phyloP scores from a whole-genome alignment of 2,329 filamentous ascomycete species.

The Colletotrichum destructivum region DNA sequence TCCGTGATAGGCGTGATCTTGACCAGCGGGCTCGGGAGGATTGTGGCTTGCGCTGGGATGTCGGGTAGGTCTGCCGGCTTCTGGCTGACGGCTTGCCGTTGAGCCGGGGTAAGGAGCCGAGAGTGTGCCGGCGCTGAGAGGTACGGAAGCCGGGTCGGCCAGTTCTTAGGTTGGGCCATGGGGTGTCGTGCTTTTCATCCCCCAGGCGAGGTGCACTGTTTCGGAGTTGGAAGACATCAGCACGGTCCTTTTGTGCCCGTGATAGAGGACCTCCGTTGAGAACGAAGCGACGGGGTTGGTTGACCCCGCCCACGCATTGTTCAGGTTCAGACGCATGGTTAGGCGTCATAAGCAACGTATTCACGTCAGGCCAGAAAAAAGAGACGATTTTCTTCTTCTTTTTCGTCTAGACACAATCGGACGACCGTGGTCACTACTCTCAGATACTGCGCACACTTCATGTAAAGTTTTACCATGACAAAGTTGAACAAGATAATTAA shows the following conservation, averaged over 20 bases:
- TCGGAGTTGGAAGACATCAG: not conserved
- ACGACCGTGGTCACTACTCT: not conserved
- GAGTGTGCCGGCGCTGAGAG: slow-evolving; percentile 66
- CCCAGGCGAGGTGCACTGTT: not conserved
- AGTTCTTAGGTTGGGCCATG: slow-evolving; percentile 65
- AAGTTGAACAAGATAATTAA: not conserved
- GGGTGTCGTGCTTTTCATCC: not conserved
- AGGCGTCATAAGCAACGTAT: not conserved
- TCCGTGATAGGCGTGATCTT: slow-evolving; percentile 68
- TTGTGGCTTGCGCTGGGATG: slow-evolving; percentile 54
- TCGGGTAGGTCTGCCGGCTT: slow-evolving; percentile 44
- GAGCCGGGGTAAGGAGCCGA: slow-evolving; percentile 58
- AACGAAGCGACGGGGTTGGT: not conserved
- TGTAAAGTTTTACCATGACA: no score
- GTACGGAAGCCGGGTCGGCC: slow-evolving; percentile 69
- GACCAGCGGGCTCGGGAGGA: slow-evolving; percentile 64
- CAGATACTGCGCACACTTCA: not conserved
- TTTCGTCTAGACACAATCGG: not conserved
- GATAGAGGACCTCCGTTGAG: not conserved
- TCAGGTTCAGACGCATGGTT: not conserved
- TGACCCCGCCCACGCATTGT: not conserved
- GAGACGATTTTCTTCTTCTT: no score
- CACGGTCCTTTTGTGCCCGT: not conserved
- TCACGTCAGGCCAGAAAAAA: no score
- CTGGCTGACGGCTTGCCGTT: slow-evolving; percentile 57